Evolutionary conservation across 2,329 filamentous ascomycete species (phyloP), one percentile per base, ranked within the genome.

Genomic region (Coniochaeta prunicola): DNA sequence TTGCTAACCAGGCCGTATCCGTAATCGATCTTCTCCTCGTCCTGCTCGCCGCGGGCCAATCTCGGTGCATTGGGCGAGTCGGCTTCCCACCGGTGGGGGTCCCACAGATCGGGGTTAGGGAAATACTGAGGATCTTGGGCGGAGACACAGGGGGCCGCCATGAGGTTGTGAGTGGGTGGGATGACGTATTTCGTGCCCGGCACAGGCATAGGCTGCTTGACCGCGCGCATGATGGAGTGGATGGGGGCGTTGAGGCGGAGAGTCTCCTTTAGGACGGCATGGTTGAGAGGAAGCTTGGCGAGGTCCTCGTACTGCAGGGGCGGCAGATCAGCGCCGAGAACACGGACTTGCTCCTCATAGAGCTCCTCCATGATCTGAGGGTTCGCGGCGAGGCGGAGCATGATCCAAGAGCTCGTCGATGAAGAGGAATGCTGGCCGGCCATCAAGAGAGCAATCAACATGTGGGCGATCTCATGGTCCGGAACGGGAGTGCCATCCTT

Each of bases 1-100:
- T 97, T 96, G 80, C 86, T 92, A 65, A 97, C 89, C 56, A 96
- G 79, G 62, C 93, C 93, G 73, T 96, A 97, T 34, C 93, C 93
- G 71, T 97, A 97, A 72, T 97, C 93, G 61, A 93, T 83, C 76
- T 91, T 91, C 76, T 88, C 89, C 68, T 88, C 84, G 67, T 69
- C 68, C 26, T 85, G 83, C 34, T 77, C 74, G 55, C 76, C 76
- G 59, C 71, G 74, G 61, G 75, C 73, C 24, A 69, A 64, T 59
- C 65, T 79, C 57, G 79, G 81, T 28, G 77, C 82, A 62, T 81
- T 80, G 58, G 78, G 76, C 45, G 83, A 84, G 59, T 82, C 84
- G 62, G 83, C 80, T 66, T 91, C 86, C 93, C 93, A 97, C 59
- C 93, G 88, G 75, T 94, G 91, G 56, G 93, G 93, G 70, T 97